These are phyloP conservation scores for Volvariella volvacea DNA, from an alignment of 1,284 basidiomycete genomes.

Conservation along the genomic window DNA sequence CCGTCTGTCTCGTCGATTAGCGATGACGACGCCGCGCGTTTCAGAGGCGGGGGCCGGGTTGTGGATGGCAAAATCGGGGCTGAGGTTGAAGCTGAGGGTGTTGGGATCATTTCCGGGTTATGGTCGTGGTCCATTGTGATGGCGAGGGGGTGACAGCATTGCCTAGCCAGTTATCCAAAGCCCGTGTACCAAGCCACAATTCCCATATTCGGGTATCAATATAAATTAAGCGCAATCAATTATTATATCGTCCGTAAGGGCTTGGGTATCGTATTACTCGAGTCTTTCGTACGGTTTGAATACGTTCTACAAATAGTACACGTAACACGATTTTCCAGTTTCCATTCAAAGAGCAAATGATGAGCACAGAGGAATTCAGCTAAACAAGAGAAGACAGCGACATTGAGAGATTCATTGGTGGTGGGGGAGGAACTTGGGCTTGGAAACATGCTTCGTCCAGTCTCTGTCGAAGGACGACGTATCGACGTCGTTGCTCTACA, in stretches of 20 bases:
- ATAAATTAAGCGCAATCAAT: no score
- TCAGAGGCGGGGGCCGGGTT: background rate
- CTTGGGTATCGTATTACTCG: no score
- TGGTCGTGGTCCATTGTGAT: background rate
- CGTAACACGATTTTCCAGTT: no score
- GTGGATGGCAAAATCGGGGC: background rate
- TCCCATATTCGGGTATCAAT: background rate
- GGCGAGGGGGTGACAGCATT: slow-evolving; percentile 2
- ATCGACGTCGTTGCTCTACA: slow-evolving; percentile 47
- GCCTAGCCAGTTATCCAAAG: slow-evolving; percentile 8
- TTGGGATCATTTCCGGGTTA: background rate
- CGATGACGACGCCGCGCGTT: background rate
- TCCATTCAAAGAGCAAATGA: no score
- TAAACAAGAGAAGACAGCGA: slow-evolving; percentile 11
- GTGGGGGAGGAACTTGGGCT: slow-evolving; percentile 37
- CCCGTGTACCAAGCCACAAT: slow-evolving; percentile 1
- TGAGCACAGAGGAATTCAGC: no score
- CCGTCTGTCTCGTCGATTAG: background rate
- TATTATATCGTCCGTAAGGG: no score
- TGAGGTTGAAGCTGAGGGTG: background rate
- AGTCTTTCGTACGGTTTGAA: no score
- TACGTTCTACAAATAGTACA: no score
- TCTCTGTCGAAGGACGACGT: slow-evolving; percentile 38
- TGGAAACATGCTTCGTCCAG: slow-evolving; percentile 41
- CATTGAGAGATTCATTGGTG: slow-evolving; percentile 22